These are phyloP conservation scores for Schizophyllum commune DNA, from an alignment of 1,284 basidiomycete species.

Conservation along the genomic window DNA sequence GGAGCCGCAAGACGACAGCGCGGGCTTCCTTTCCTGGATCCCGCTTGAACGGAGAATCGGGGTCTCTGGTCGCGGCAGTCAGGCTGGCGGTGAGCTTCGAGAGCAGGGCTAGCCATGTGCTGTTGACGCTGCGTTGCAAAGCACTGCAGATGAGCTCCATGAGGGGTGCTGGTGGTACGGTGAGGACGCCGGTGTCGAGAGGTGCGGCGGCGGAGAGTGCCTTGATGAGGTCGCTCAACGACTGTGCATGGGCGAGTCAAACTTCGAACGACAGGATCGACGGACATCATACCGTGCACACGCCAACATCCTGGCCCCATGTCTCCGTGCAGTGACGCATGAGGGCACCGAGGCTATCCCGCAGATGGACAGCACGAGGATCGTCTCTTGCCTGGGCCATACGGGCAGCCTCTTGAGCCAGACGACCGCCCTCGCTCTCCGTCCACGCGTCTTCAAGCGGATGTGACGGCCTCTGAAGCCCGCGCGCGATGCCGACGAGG, in stretches of 20 bases:
- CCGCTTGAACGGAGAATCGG: conserved; percentile 33
- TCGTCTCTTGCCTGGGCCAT: conserved; percentile 58
- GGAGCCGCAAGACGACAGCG: conserved; percentile 41
- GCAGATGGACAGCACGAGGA: conserved; percentile 50
- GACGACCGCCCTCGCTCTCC: conserved; percentile 55
- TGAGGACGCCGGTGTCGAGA: conserved; percentile 66
- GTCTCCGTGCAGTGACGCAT: conserved; percentile 57
- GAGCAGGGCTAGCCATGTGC: conserved; percentile 57
- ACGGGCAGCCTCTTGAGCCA: conserved; percentile 39
- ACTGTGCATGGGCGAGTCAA: conserved; percentile 32
- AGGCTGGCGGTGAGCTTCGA: conserved; percentile 66
- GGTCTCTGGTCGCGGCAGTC: conserved; percentile 66
- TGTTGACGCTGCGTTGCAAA: conserved; percentile 64
- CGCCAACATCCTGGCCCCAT: conserved; percentile 63
- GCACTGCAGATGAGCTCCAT: conserved; percentile 74
- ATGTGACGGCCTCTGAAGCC: conserved; percentile 43
- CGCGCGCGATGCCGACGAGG: conserved; percentile 71
- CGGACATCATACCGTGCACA: conserved; percentile 55
- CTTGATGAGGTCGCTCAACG: conserved; percentile 73
- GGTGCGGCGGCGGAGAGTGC: conserved; percentile 65
- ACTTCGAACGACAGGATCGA: not conserved
- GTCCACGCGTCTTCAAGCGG: conserved; percentile 54
- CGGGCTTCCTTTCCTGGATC: conserved; percentile 32
- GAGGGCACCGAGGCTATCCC: conserved; percentile 54
- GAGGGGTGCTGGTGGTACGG: conserved; percentile 71